phyloP scores from a whole-genome alignment of 345 rosid genomes.

The Hypericum androsaemum region DNA sequence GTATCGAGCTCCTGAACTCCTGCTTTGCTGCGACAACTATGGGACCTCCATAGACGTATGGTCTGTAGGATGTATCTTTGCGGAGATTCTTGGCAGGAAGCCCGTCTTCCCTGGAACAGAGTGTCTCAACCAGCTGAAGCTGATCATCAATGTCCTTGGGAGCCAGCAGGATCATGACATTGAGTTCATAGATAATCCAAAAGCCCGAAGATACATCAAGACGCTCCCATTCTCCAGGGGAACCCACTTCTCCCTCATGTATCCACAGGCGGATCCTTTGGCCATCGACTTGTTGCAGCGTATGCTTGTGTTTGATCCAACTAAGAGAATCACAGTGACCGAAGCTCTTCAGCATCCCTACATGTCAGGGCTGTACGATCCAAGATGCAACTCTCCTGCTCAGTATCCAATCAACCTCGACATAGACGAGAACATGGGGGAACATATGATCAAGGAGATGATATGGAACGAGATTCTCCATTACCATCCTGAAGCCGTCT shows the following conservation, averaged over 20 bases:
- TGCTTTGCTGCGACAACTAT: conserved; percentile 77
- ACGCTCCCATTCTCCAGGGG: conserved; percentile 51
- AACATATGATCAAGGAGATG: conserved; percentile 67
- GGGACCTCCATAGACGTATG: conserved; percentile 80
- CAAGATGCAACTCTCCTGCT: conserved; percentile 47
- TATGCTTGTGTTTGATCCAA: conserved; percentile 81
- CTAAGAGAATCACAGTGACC: conserved; percentile 59
- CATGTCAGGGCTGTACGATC: conserved; percentile 63
- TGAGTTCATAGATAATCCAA: conserved; percentile 55
- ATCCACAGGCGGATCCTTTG: conserved; percentile 50
- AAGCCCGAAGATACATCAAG: conserved; percentile 57
- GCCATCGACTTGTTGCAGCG: conserved; percentile 67
- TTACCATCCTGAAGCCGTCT: conserved; percentile 45
- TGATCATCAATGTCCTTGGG: conserved; percentile 62
- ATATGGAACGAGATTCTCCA: conserved; percentile 73
- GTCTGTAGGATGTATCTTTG: conserved; percentile 88
- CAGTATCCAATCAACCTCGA: conserved; percentile 64
- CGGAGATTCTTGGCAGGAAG: conserved; percentile 73
- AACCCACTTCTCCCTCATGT: conserved; percentile 42
- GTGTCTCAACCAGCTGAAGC: conserved; percentile 75
- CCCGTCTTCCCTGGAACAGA: conserved; percentile 73
- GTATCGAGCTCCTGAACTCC: conserved; percentile 89
- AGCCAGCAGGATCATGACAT: conserved; percentile 74
- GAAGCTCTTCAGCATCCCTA: conserved; percentile 87
- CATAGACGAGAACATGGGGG: conserved; percentile 57